phyloP scores from a whole-genome alignment of 2,329 filamentous ascomycete species.

The Sphaerulina vaccinii region DNA sequence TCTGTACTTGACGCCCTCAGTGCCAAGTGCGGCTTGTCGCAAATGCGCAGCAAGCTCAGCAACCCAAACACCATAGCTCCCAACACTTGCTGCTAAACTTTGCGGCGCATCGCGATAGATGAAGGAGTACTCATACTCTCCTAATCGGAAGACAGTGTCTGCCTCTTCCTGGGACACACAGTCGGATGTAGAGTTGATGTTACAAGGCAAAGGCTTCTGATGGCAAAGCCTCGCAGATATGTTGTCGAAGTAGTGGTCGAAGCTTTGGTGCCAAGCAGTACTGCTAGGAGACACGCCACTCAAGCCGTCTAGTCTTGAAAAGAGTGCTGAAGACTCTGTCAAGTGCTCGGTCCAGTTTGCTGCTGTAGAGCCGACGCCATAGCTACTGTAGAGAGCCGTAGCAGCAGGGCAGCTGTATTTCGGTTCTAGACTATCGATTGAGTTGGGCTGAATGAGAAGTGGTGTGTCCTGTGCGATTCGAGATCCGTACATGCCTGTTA shows the following conservation, averaged over 20 bases:
- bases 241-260: constrained; percentile 85
- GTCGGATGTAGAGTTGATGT: constrained; percentile 47
- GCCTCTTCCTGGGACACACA: constrained; percentile 65
- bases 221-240: constrained; percentile 78
- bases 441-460: constrained; percentile 51
- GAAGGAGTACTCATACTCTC: constrained; percentile 77
- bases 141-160: constrained; percentile 70
- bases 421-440: constrained; percentile 72
- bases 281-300: constrained; percentile 62
- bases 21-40: constrained; percentile 44
- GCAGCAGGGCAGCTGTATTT: constrained; percentile 64
- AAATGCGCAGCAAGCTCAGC: constrained; percentile 69
- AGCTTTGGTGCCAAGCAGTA: constrained; percentile 65
- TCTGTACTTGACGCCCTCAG: constrained; percentile 53
- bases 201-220: constrained; percentile 68
- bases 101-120: constrained; percentile 67
- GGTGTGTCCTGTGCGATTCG: constrained; percentile 33
- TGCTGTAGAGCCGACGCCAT: constrained; percentile 48
- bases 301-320: constrained; percentile 63
- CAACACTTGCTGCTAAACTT: constrained; percentile 62
- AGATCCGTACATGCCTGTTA: constrained; percentile 65
- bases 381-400: constrained; percentile 44
- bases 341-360: constrained; percentile 65
- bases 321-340: constrained; percentile 53
- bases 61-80: constrained; percentile 69